Evolutionary conservation across 2,329 filamentous ascomycete genomes (phyloP).

Genomic region (Fusarium abutilonis): DNA sequence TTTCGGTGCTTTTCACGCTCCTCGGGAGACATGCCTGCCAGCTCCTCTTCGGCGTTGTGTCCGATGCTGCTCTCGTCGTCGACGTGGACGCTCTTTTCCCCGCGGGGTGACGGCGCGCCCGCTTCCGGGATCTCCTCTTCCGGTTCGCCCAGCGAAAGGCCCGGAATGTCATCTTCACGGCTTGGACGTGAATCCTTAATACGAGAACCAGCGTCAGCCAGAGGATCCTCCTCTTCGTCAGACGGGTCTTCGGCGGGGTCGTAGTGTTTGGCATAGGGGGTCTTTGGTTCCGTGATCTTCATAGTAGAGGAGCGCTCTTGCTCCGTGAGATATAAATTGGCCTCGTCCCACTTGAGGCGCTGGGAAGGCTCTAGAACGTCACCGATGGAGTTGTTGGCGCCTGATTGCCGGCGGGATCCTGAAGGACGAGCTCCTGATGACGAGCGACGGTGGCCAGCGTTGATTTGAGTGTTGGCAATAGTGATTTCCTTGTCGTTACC

Average conservation of each 20-base stretch:
- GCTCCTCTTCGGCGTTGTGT: constrained; percentile 67
- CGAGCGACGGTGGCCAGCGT: constrained; percentile 88
- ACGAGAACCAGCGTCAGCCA: constrained; percentile 45
- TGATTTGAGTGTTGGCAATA: constrained; percentile 91
- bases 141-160: constrained; percentile 89
- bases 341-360: constrained; percentile 97
- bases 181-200: constrained; percentile 52
- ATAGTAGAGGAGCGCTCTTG: constrained; percentile 95
- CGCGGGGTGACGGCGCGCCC: constrained; percentile 49
- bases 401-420: constrained; percentile 78
- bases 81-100: constrained; percentile 81
- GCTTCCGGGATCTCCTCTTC: constrained; percentile 74
- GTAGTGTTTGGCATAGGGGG: constrained; percentile 92
- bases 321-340: constrained; percentile 95
- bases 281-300: constrained; percentile 99
- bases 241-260: constrained; percentile 88
- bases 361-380: constrained; percentile 66
- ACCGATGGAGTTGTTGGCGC: constrained; percentile 52
- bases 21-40: constrained; percentile 69
- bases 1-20: constrained; percentile 89
- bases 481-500: constrained; percentile 85
- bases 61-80: constrained; percentile 68
- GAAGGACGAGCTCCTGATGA: constrained; percentile 71
- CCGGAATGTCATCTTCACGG: constrained; percentile 82
- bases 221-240: constrained; percentile 70